Base-by-base conservation (phyloP, 345 rosid species). In the Brassica nigra region DNA sequence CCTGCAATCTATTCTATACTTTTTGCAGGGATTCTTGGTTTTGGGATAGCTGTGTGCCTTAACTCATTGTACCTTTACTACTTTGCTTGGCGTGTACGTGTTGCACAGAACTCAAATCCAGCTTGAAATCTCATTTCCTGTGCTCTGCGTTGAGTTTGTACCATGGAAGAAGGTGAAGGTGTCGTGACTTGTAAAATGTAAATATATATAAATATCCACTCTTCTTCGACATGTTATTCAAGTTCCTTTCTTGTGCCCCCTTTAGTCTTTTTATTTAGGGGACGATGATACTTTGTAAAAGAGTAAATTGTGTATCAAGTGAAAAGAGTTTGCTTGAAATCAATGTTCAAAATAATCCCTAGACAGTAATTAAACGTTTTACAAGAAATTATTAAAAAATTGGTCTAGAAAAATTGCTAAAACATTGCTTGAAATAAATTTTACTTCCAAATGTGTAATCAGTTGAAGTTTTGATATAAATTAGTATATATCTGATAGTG, bases 21-120 rank as follows among this genome's bases (percentile, higher is more conserved):
- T 61, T 84, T 91, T 27, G 82, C 98, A 5, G 85, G 93, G n/a
- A 84, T 89, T 61, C 61, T 91, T 81, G 93, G 96, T 74, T 95
- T 95, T 39, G 99, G 93, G 28, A 70, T 86, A 59, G 89, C 97
- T 0, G 87, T 88, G 88, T 74, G 90, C 83, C 71, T 95, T 80
- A 95, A 95, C 82, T 85, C 94, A 1, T 75, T 93, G 72, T 95
- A 86, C 62, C 83, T 93, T 71, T 86, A 87, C 33, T 85, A 85
- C 34, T 85, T 81, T 15, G 3, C 85, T 20, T 85, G 95, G 99
- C 86, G 96, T 75, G 84, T 81, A 71, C 88, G 79, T 27, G 71
- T 82, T 65, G 70, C 71, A 47, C 84, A 77, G 66, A 87, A 85
- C 71, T 15, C 87, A 10, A 88, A 66, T 81, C 87, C 90, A 1